phyloP scores from a whole-genome alignment of 371 early-diverging fungal species.

The Apophysomyces trapeziformis region DNA sequence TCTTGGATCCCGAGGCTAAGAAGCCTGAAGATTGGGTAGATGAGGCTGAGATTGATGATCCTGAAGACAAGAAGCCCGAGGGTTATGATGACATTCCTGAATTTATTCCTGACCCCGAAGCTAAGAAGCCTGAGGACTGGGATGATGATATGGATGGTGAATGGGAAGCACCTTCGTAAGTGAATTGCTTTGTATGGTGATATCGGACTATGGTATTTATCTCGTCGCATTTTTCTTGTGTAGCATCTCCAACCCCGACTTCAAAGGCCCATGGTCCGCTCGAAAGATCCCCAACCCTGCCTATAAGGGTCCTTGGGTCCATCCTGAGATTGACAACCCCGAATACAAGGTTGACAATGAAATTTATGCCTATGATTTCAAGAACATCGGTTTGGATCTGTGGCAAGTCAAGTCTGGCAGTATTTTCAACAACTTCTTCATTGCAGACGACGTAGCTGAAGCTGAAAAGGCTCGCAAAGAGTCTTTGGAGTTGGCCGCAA shows the following conservation, averaged over 20 bases:
- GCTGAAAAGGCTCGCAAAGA: conserved; percentile 71
- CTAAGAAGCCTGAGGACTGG: conserved; percentile 94
- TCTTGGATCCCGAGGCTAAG: conserved; percentile 86
- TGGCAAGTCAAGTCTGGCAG: conserved; percentile 97
- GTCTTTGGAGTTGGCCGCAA: conserved; percentile 58
- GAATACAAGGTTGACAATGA: conserved; percentile 87
- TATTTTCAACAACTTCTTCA: conserved; percentile 92
- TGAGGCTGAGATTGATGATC: conserved; percentile 84
- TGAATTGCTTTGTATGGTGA: neutral
- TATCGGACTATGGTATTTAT: neutral
- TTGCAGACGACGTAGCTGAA: conserved; percentile 73
- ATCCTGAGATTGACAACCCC: conserved; percentile 90
- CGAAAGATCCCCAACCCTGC: conserved; percentile 91
- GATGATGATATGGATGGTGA: conserved; percentile 86
- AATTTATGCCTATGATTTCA: conserved; percentile 80
- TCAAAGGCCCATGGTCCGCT: conserved; percentile 81
- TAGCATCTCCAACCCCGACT: conserved; percentile 84
- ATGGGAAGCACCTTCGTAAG: conserved; percentile 84
- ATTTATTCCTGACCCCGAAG: conserved; percentile 84
- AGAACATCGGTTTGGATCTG: conserved; percentile 91
- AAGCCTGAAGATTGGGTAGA: conserved; percentile 98
- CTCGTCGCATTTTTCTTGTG: conserved; percentile 63
- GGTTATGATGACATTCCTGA: conserved; percentile 86
- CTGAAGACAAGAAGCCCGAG: conserved; percentile 85
- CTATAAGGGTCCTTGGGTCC: conserved; percentile 96